Evolutionary conservation across 192 early-diverging fungal genomes (phyloP).

Genomic region (Piromyces finnis): DNA sequence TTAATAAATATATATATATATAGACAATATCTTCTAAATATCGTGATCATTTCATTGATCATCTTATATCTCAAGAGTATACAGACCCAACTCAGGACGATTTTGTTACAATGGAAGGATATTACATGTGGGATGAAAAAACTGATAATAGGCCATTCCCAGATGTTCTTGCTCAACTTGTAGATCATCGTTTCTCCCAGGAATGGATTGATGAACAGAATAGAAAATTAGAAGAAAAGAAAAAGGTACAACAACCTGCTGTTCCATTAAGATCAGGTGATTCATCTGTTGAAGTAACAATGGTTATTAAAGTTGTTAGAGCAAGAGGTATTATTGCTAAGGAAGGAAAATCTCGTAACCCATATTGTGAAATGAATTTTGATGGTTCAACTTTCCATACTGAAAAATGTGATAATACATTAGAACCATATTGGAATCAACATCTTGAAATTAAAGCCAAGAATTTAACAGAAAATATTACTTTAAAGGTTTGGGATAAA

Average conservation of each 20-base stretch:
- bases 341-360: slow-evolving; percentile 20
- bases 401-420: slow-evolving; percentile 10
- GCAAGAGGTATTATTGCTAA: slow-evolving; percentile 26
- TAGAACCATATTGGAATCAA: slow-evolving; percentile 26
- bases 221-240: background rate
- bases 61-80: background rate
- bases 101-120: background rate
- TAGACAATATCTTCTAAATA: background rate
- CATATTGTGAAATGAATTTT: slow-evolving; percentile 28
- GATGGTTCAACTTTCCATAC: slow-evolving; percentile 24
- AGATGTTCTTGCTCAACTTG: background rate
- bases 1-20: too few relatives aligned
- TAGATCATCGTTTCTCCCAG: background rate
- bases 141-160: background rate
- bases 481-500: slow-evolving; percentile 22
- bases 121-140: background rate
- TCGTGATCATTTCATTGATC: background rate
- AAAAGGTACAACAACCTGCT: background rate
- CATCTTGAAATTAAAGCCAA: slow-evolving; percentile 15
- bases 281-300: background rate
- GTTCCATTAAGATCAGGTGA: background rate
- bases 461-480: slow-evolving; percentile 14
- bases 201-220: background rate
- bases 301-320: slow-evolving; percentile 19
- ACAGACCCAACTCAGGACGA: background rate